Evolutionary conservation across 1,139 yeast genomes (phyloP), one percentile per base, ranked within the genome.

Genomic region (Suhomyces coccinellae): DNA sequence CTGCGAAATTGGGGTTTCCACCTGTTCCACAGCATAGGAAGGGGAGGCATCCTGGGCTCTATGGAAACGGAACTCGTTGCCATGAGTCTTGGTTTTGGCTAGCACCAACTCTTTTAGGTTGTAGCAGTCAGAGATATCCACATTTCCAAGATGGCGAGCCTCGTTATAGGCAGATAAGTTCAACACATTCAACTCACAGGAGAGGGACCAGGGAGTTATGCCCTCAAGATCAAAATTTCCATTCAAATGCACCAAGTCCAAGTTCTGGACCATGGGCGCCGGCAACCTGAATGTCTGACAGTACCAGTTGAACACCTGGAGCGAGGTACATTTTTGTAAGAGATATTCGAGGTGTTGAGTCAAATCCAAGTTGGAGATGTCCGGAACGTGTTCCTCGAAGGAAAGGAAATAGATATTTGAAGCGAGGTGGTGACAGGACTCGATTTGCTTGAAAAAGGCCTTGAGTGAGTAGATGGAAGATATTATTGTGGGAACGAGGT

Each of bases 301-400:
- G 37, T 43, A 45, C 58, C 58, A 55, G 33, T 47, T 35, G 30
- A 55, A 53, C n/a, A 45, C 48, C 13, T 36, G 22, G 26, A 55
- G 41, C 27, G 49, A 40, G 9, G 42, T 29, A 31, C 53, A 48
- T 4, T 29, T 31, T 1, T 47, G 46, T 3, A 55, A 41, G 4
- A 52, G 33, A 2, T 22, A 2, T 5, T 36, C 17, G 22, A 55
- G 40, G 14, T 44, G 16, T 9, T 43, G 47, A 11, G 47, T 33
- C 12, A 55, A 38, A 8, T 24, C 40, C 30, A 44, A 24, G 15
- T 47, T 54, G 10, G 48, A 46, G 11, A 49, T 44, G 29, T 55
- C 57, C 6, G 57, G 58, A 20, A 53, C 46, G 10, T 28, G 24
- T n/a, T 48, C 35, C 15, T 34, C 32, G 27, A 54, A 53, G 6